These are phyloP conservation scores for Pichia sp. DNA, from an alignment of 1,139 yeast genomes.

Conservation along the genomic window DNA sequence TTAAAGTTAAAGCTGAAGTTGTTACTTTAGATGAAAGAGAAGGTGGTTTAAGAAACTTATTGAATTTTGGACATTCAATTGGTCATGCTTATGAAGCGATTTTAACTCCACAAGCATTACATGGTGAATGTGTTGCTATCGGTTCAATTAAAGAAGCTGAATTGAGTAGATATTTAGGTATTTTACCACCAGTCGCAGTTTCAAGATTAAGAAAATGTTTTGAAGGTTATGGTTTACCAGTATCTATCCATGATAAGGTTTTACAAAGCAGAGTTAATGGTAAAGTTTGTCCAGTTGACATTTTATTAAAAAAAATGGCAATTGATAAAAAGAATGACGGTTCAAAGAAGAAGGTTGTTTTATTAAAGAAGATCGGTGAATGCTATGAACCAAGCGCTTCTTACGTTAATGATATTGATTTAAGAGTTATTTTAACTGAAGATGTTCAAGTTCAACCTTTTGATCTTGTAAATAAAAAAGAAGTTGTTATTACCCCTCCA, in stretches of 20 bases:
- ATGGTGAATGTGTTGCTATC: slow-evolving; percentile 95
- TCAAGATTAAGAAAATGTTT: slow-evolving; percentile 82
- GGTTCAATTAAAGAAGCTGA: slow-evolving; percentile 97
- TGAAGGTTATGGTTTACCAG: slow-evolving; percentile 79
- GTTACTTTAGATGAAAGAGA: slow-evolving; percentile 95
- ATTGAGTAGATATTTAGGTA: slow-evolving; percentile 81
- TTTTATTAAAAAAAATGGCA: slow-evolving; percentile 76
- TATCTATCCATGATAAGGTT: slow-evolving; percentile 66
- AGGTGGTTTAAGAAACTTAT: slow-evolving; percentile 83
- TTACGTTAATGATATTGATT: slow-evolving; percentile 69
- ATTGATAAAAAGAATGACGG: slow-evolving; percentile 97
- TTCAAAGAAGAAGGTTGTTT: slow-evolving; percentile 75
- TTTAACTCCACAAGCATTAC: slow-evolving; percentile 89
- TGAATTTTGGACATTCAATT: slow-evolving; percentile 94
- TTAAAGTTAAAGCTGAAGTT: slow-evolving; percentile 86
- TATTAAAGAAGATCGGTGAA: slow-evolving; percentile 77
- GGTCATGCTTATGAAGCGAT: slow-evolving; percentile 99
- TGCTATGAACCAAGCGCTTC: slow-evolving; percentile 89
- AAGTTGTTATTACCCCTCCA: slow-evolving; percentile 68
- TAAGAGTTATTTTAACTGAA: slow-evolving; percentile 79
- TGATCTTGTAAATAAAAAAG: slow-evolving; percentile 34
- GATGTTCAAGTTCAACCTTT: slow-evolving; percentile 65
- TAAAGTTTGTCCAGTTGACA: slow-evolving; percentile 66
- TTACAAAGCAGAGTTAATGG: slow-evolving; percentile 63
- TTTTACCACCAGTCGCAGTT: slow-evolving; percentile 87